Conservation (phyloP, 306 rosid genomes). For the Medicago arabica region DNA sequence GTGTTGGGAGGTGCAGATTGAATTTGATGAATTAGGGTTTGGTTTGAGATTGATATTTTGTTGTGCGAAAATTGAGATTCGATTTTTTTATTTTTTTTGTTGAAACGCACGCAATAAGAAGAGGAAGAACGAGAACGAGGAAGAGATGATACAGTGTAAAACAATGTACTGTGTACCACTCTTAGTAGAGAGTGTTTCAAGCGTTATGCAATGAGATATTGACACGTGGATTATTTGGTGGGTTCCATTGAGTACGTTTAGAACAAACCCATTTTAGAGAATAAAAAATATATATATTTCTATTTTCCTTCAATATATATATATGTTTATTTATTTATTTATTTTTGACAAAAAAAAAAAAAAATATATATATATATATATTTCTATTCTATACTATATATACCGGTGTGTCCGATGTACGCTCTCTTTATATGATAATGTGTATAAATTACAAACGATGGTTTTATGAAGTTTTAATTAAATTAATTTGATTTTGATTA, state of each 20-base stretch:
- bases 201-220: neutral
- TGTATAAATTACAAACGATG: no score
- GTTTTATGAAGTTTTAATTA: no score
- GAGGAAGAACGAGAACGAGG: neutral
- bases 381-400: no score
- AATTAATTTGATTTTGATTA: no score
- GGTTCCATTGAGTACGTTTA: neutral
- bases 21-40: neutral
- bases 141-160: slow-evolving; percentile 37
- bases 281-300: no score
- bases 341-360: no score
- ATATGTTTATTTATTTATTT: no score
- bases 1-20: slow-evolving; percentile 10
- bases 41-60: slow-evolving; percentile 1
- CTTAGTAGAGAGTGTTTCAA: neutral
- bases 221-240: slow-evolving; percentile 19
- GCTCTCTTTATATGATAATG: no score
- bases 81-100: slow-evolving; percentile 12
- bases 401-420: no score
- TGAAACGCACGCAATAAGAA: neutral
- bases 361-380: no score
- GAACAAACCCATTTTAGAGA: no score
- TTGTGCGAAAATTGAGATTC: slow-evolving; percentile 34
- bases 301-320: no score
- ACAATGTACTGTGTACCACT: slow-evolving; percentile 13